These are phyloP conservation scores for Colletotrichum tropicale DNA, from an alignment of 2,329 filamentous ascomycete species.

Conservation along the genomic window DNA sequence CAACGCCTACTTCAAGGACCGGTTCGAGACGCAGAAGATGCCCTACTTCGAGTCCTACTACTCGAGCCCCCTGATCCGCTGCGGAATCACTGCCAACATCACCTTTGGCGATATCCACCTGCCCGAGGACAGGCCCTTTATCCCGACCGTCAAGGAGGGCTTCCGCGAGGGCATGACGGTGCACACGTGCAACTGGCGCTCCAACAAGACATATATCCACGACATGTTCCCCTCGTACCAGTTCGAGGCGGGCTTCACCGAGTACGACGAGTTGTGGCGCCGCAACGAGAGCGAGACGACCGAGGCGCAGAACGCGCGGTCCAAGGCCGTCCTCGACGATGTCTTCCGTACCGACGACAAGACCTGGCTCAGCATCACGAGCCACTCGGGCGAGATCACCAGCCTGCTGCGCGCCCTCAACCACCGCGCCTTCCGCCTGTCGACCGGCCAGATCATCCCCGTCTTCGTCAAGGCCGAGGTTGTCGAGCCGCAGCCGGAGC, in stretches of 20 bases:
- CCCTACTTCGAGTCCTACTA: constrained; percentile 69
- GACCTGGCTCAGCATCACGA: constrained; percentile 64
- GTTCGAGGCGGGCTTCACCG: constrained; percentile 67
- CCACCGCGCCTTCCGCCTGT: constrained; percentile 65
- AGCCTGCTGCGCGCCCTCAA: constrained; percentile 59
- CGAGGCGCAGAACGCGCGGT: constrained; percentile 53
- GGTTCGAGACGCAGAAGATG: constrained; percentile 57
- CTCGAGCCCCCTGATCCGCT: constrained; percentile 66
- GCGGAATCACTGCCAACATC: constrained; percentile 64
- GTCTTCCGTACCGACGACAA: constrained; percentile 57
- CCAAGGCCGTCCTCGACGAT: constrained; percentile 57
- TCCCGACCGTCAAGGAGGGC: constrained; percentile 66
- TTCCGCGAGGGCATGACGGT: constrained; percentile 70
- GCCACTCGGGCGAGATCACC: constrained; percentile 62
- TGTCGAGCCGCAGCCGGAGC: constrained; percentile 29
- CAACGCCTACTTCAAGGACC: constrained; percentile 61
- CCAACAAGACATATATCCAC: constrained; percentile 57
- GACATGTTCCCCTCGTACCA: constrained; percentile 54
- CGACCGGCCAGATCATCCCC: constrained; percentile 72
- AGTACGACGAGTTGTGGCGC: constrained; percentile 54
- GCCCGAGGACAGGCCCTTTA: constrained; percentile 55
- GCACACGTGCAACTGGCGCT: constrained; percentile 71
- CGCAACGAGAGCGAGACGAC: constrained; percentile 44
- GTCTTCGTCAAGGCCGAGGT: constrained; percentile 67
- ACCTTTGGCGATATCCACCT: constrained; percentile 62